Conservation (phyloP, 1,284 basidiomycete genomes). For the Erythrobasidium hasegawianum region DNA sequence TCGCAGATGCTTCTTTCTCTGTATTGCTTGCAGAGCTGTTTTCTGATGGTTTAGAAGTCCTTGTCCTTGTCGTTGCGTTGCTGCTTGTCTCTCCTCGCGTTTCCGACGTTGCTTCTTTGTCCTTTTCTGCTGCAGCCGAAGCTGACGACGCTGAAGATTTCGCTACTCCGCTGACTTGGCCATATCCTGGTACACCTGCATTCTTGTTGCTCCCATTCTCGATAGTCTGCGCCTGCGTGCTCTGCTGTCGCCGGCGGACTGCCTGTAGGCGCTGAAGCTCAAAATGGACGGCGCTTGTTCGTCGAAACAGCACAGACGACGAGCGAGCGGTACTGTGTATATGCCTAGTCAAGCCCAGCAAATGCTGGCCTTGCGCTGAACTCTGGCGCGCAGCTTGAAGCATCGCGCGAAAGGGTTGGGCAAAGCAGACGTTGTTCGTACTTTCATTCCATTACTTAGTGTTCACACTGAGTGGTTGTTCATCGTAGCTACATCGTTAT, state of each 20-base stretch:
- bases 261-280: not conserved
- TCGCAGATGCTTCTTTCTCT: not conserved
- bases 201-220: no score
- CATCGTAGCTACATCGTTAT: no score
- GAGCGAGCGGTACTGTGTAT: not conserved
- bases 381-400: no score
- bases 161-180: slow-evolving; percentile 28
- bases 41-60: not conserved
- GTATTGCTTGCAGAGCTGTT: not conserved
- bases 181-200: not conserved
- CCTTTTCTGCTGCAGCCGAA: not conserved
- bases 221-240: not conserved
- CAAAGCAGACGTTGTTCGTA: no score
- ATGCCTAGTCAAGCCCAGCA: no score
- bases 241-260: not conserved
- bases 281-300: not conserved
- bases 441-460: no score
- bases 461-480: no score
- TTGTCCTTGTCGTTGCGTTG: not conserved
- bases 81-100: slow-evolving; percentile 8
- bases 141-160: not conserved
- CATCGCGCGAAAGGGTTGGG: no score
- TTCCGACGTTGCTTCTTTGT: slow-evolving; percentile 1
- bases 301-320: not conserved
- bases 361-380: no score